Base-by-base conservation (phyloP, 2,329 filamentous ascomycete genomes). In the Aspergillus versicolor region DNA sequence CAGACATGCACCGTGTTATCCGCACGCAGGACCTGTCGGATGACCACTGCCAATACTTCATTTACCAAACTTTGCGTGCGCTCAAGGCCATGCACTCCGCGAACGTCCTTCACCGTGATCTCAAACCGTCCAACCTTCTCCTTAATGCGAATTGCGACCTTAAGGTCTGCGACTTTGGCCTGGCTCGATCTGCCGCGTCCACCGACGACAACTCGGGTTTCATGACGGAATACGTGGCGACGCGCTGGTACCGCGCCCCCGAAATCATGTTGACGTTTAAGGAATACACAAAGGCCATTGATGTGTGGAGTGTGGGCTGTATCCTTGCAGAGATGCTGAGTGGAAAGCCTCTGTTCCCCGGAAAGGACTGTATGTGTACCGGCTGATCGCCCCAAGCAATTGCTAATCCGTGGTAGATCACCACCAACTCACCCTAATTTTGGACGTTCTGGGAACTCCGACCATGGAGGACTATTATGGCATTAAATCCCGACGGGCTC, bases 251-350 rank as follows among this genome's bases (percentile, higher is more conserved):
- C 79, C 92, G 94, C 77, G 94, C 94, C 5, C 94, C 94, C 3
- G 94, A 99, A 75, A 99, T 99, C 76, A 99, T 99, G 94, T 88
- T 99, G 80, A 99, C 94, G 12, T 99, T 97, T 83, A 97, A 99
- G 81, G 94, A 99, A 79, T 99, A 99, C 80, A 99, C 94, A 68
- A 99, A 97, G 79, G 94, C 94, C 43, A 99, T 99, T 71, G 94
- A 99, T 72, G 92, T 99, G 11, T 99, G 94, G 94, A 97, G 92
- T 69, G 94, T 99, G 51, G 94, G 94, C 56, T 99, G 94, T 72
- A 99, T 99, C 68, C 80, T 99, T 68, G 94, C 94, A 4, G 94
- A 99, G 81, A 99, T 99, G 94, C 82, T 99, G 61, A 97, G 92
- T 75, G 94, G 94, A 65, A 99, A 99, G 83, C 94, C 94, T 17